Evolutionary conservation across 2,329 filamentous ascomycete species (phyloP).

Genomic region (Allantophomopsis cytisporea): DNA sequence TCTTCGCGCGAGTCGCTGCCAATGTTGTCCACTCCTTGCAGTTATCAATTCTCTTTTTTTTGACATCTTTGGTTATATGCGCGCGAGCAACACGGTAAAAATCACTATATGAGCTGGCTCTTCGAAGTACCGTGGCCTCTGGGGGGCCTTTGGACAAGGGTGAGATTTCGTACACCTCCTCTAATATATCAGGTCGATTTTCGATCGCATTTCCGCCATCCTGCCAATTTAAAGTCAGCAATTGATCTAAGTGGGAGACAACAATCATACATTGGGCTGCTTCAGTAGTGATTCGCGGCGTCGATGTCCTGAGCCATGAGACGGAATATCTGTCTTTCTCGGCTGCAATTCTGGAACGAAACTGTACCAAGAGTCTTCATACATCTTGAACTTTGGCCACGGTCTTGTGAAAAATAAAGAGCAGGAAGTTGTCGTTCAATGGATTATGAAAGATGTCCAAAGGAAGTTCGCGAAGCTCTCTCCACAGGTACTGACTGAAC

Average conservation of each 20-base stretch:
- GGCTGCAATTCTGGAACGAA: constrained; percentile 51
- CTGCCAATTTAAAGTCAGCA: constrained; percentile 5
- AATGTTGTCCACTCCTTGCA: constrained; percentile 15
- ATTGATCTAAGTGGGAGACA: neutral
- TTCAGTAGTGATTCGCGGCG: constrained; percentile 59
- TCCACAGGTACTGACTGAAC: too few species aligned
- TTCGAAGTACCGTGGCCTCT: constrained; percentile 46
- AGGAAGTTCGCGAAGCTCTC: too few species aligned
- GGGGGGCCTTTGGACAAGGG: constrained; percentile 46
- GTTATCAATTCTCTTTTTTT: constrained; percentile 8
- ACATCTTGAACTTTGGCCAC: constrained; percentile 35
- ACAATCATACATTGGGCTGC: constrained; percentile 40
- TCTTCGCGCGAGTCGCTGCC: constrained; percentile 14
- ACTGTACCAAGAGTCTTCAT: constrained; percentile 77
- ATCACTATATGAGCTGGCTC: constrained; percentile 68
- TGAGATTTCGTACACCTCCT: constrained; percentile 42
- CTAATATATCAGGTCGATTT: constrained; percentile 4
- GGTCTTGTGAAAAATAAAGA: too few species aligned
- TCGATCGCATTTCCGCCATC: constrained; percentile 4
- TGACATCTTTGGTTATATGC: constrained; percentile 37
- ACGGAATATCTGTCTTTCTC: constrained; percentile 30
- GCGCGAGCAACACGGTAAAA: constrained; percentile 53
- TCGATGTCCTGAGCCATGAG: constrained; percentile 37
- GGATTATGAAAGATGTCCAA: too few species aligned
- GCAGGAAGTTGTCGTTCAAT: too few species aligned